Conservation (phyloP, 2,329 filamentous ascomycete genomes). For the Exserohilum rostratum region DNA sequence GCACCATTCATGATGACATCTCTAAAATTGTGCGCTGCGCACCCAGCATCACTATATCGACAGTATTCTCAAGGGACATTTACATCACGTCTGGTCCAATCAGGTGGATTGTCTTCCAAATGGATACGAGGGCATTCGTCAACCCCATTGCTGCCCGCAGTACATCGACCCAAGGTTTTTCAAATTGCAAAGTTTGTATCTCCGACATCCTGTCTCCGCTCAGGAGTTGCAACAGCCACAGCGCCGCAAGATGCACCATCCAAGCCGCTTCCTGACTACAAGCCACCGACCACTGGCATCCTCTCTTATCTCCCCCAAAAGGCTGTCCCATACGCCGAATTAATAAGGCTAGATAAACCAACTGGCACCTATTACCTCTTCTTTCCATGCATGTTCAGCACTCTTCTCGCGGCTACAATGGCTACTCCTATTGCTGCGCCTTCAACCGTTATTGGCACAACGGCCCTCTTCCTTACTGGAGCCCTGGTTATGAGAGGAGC, state of each 20-base stretch:
- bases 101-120: background rate
- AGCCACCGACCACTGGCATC: conserved; percentile 73
- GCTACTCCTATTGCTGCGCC: conserved; percentile 66
- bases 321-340: conserved; percentile 80
- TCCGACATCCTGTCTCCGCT: conserved; percentile 2
- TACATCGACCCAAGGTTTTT: conserved; percentile 10
- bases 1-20: conserved; percentile 1
- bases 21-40: background rate
- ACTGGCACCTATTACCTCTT: conserved; percentile 84
- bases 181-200: conserved; percentile 11
- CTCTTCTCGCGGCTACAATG: conserved; percentile 77
- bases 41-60: background rate
- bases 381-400: conserved; percentile 85
- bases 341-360: conserved; percentile 81
- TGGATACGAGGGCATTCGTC: background rate
- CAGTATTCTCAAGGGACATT: background rate
- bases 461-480: conserved; percentile 73
- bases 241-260: conserved; percentile 14
- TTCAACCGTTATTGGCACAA: conserved; percentile 66
- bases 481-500: conserved; percentile 86
- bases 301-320: conserved; percentile 71
- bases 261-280: conserved; percentile 55
- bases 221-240: conserved; percentile 23
- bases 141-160: background rate
- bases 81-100: background rate